phyloP scores from a whole-genome alignment of 2,329 filamentous ascomycete species.

The Niveomyces coronatus region DNA sequence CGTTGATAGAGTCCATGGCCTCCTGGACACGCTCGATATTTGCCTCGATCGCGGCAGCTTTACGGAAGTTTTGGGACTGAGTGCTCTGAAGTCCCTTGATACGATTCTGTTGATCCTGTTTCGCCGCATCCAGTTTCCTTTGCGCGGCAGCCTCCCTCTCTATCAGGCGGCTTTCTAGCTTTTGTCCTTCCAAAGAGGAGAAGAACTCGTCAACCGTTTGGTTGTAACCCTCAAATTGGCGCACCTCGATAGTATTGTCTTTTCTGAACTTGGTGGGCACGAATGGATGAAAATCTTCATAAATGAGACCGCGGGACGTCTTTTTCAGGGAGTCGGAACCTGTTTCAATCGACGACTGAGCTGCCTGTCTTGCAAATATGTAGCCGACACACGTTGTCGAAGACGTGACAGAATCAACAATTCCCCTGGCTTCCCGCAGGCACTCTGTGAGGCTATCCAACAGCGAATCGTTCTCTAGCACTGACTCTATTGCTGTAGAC shows the following conservation, averaged over 20 bases:
- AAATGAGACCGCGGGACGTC: constrained; percentile 43
- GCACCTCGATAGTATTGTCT: constrained; percentile 53
- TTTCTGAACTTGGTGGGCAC: constrained; percentile 67
- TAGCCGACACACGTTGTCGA: constrained; percentile 64
- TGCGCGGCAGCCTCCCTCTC: constrained; percentile 76
- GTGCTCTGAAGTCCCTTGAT: constrained; percentile 74
- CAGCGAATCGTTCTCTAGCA: constrained; percentile 54
- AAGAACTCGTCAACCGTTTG: constrained; percentile 94
- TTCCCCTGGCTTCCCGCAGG: constrained; percentile 57
- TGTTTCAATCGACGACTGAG: constrained; percentile 5
- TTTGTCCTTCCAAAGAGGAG: constrained; percentile 90
- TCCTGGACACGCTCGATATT: constrained; percentile 89
- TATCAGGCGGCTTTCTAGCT: constrained; percentile 69
- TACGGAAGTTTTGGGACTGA: constrained; percentile 74
- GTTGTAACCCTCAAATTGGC: constrained; percentile 80
- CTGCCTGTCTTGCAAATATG: constrained; percentile 62
- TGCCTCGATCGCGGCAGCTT: constrained; percentile 81
- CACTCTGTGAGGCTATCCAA: constrained; percentile 58
- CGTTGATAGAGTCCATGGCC: constrained; percentile 84
- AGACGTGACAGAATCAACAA: constrained; percentile 59
- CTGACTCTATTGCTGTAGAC: constrained; percentile 53
- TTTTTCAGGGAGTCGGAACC: constrained; percentile 20
- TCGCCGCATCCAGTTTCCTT: constrained; percentile 75
- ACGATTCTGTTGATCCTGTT: constrained; percentile 72
- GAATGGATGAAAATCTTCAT: constrained; percentile 95